Percentiles rank a stretch among this genome's conserved stretches.
Conservation (phyloP, 495 filamentous ascomycete species). For the Penicillium lagena region DNA sequence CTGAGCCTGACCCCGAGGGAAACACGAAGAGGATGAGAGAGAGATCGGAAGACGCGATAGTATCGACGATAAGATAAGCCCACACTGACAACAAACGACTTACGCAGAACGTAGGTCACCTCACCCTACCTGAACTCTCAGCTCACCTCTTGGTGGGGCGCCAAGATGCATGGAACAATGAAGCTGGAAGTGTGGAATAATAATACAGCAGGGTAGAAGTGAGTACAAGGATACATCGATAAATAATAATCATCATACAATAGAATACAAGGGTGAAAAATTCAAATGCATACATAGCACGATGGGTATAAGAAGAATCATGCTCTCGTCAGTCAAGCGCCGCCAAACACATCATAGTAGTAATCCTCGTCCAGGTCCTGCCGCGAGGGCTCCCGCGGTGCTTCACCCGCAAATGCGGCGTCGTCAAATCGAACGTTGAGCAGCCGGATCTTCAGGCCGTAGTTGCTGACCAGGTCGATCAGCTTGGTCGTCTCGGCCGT, state of each 20-base stretch:
- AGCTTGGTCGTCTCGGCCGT: constrained; percentile 92
- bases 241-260: too few relatives aligned
- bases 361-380: constrained; percentile 50
- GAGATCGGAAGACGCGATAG: constrained; percentile 12
- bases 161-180: too few relatives aligned
- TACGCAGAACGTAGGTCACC: background rate
- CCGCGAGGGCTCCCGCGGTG: constrained; percentile 37
- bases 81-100: background rate
- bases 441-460: constrained; percentile 87
- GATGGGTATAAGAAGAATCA: too few relatives aligned
- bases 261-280: too few relatives aligned
- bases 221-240: too few relatives aligned
- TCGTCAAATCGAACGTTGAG: constrained; percentile 89
- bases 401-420: constrained; percentile 39
- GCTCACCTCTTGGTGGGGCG: too few relatives aligned
- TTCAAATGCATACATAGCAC: too few relatives aligned
- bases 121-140: too few relatives aligned
- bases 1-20: too few relatives aligned
- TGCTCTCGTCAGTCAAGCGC: constrained; percentile 13
- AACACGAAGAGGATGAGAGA: background rate
- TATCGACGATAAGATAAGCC: constrained; percentile 7
- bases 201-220: too few relatives aligned
- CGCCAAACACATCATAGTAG: constrained; percentile 50
- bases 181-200: too few relatives aligned
- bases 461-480: constrained; percentile 76